Conservation (phyloP, 2,329 filamentous ascomycete species). For the Microsporum audouinii region DNA sequence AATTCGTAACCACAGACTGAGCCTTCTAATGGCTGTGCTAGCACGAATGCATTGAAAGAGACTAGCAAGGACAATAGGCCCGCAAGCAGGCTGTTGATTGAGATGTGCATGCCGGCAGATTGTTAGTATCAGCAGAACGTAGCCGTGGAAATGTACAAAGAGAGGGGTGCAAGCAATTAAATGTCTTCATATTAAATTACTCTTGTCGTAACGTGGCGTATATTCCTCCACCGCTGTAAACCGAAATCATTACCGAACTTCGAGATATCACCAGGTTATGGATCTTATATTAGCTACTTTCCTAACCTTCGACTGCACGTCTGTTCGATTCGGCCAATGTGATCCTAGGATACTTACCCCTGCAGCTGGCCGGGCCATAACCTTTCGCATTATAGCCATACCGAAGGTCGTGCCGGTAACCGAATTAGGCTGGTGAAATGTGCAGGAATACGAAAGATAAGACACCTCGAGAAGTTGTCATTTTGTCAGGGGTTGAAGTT, state of each 20-base stretch:
- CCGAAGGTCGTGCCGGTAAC: background rate
- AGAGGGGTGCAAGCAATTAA: background rate
- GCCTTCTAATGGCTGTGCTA: background rate
- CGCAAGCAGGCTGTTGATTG: background rate
- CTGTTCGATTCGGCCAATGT: no score
- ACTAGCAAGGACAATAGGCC: background rate
- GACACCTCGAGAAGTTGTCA: background rate
- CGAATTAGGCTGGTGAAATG: background rate
- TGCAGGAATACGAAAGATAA: background rate
- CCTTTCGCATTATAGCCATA: no score
- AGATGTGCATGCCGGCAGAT: background rate
- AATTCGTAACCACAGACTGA: background rate
- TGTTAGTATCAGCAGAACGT: background rate
- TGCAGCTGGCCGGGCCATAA: background rate
- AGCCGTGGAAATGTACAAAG: background rate
- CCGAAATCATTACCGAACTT: background rate
- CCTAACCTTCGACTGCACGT: no score
- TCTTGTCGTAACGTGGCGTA: background rate
- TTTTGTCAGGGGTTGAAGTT: background rate
- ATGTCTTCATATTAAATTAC: background rate
- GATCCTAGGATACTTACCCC: background rate
- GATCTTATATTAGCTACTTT: background rate
- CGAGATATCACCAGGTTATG: background rate
- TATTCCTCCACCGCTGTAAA: background rate
- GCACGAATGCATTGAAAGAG: background rate